phyloP scores from a whole-genome alignment of 2,329 filamentous ascomycete genomes.

The Sporothrix pseudoabietina region DNA sequence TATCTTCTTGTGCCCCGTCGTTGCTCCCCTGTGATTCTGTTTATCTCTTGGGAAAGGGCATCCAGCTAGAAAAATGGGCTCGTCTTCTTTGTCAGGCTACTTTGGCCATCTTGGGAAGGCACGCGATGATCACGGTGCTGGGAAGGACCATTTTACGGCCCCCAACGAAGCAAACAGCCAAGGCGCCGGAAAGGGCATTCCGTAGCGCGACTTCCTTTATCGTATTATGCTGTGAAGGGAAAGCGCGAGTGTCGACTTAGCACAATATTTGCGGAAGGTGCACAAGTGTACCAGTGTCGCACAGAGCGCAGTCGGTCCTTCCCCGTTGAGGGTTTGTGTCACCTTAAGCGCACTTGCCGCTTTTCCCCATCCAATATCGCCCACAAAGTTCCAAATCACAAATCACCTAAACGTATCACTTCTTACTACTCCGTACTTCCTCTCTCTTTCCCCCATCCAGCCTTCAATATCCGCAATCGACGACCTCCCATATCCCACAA shows the following conservation, averaged over 20 bases:
- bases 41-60: neutral
- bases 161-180: neutral
- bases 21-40: neutral
- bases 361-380: neutral
- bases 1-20: neutral
- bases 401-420: neutral
- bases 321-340: conserved; percentile 5
- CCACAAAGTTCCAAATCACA: neutral
- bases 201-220: conserved; percentile 1
- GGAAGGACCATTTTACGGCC: neutral
- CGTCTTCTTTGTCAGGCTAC: neutral
- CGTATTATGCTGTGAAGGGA: neutral
- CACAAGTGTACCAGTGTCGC: neutral
- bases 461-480: neutral
- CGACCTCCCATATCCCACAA: neutral
- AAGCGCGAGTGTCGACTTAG: neutral
- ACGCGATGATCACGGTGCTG: neutral
- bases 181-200: neutral
- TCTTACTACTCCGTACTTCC: neutral
- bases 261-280: conserved; percentile 1
- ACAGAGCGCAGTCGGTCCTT: conserved; percentile 8
- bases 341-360: conserved; percentile 19
- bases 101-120: neutral
- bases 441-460: neutral
- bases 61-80: neutral